Percentiles rank a stretch among this genome's conserved stretches.
phyloP scores from a whole-genome alignment of 148 eudicot species.

The Cornus kousa region DNA sequence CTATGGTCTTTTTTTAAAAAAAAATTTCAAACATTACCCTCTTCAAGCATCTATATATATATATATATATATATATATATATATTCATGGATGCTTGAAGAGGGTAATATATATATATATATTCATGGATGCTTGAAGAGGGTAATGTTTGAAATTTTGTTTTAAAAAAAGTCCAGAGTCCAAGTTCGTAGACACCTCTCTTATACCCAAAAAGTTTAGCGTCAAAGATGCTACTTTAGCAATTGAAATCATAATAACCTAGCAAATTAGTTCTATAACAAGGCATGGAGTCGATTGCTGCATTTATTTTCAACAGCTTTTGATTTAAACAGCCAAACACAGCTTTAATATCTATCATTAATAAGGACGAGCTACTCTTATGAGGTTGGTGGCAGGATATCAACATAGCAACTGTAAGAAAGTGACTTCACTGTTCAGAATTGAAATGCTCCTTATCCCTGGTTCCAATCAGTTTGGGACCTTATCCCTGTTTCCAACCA shows the following conservation, averaged over 20 bases:
- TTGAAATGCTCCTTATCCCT: conserved; percentile 12
- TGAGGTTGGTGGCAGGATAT: conserved; percentile 3
- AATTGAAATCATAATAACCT: not conserved
- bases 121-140: too few relatives aligned
- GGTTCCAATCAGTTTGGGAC: conserved; percentile 4
- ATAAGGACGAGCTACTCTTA: not conserved
- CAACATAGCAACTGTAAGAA: not conserved
- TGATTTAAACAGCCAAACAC: not conserved
- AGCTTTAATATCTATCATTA: not conserved
- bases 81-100: too few relatives aligned
- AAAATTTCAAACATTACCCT: too few relatives aligned
- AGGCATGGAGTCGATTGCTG: not conserved
- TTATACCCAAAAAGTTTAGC: too few relatives aligned
- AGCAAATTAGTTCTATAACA: not conserved
- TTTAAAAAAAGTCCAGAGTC: too few relatives aligned
- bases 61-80: too few relatives aligned
- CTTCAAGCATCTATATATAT: too few relatives aligned
- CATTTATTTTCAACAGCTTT: not conserved
- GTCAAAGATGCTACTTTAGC: too few relatives aligned
- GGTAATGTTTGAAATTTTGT: too few relatives aligned
- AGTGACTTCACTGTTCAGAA: conserved; percentile 5
- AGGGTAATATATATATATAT: too few relatives aligned
- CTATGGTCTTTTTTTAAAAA: too few relatives aligned
- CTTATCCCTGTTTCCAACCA: conserved; percentile 8
- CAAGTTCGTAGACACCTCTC: too few relatives aligned